A percentile compares a stretch with the other conserved stretches of the same genome.
phyloP scores from a whole-genome alignment of 2,329 filamentous ascomycete species.

The Daldinia eschscholtzii region DNA sequence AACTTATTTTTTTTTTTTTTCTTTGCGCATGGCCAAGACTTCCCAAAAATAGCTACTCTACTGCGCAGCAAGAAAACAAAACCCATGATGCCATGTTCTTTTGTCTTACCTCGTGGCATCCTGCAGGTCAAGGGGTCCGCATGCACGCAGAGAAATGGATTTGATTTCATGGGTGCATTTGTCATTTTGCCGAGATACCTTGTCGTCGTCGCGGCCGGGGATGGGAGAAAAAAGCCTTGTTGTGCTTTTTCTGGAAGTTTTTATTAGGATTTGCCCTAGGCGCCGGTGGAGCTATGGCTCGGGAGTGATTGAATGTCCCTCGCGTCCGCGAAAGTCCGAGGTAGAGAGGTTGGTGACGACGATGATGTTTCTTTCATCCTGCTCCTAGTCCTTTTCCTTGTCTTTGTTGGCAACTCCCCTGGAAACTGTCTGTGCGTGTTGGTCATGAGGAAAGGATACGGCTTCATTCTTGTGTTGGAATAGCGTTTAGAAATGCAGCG shows the following conservation, averaged over 20 bases:
- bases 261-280: neutral
- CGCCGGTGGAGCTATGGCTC: neutral
- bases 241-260: neutral
- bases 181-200: neutral
- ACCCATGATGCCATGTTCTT: conserved; percentile 6
- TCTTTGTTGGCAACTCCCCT: neutral
- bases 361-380: neutral
- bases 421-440: neutral
- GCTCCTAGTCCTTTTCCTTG: neutral
- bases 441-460: neutral
- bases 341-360: conserved; percentile 1
- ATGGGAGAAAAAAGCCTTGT: neutral
- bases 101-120: conserved; percentile 4
- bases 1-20: neutral
- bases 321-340: neutral
- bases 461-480: neutral
- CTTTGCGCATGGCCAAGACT: neutral
- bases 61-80: neutral
- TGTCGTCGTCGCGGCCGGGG: neutral
- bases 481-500: neutral
- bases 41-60: conserved; percentile 5
- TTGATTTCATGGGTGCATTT: neutral
- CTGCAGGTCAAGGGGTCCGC: neutral
- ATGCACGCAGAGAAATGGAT: neutral
- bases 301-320: no score